Percentiles rank a stretch among this genome's conserved stretches.
Evolutionary conservation across 805 yeast species (phyloP).

Genomic region (Clavispora phyllophila): DNA sequence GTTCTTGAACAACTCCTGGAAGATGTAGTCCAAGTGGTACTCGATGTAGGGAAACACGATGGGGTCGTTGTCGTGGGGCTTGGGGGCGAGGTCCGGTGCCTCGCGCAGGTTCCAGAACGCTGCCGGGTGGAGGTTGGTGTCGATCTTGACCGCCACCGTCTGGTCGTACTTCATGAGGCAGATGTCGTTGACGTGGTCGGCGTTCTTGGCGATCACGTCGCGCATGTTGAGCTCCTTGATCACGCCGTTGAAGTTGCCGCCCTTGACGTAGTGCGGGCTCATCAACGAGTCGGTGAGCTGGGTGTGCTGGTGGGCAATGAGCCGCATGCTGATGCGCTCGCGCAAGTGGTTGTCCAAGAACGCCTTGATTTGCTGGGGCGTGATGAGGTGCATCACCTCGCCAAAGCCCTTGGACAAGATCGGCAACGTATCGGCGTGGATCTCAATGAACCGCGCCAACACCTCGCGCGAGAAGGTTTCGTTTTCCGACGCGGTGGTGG

Average conservation of each 20-base stretch:
- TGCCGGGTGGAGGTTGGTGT: constrained; percentile 30
- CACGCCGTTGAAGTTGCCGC: constrained; percentile 54
- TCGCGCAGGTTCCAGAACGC: constrained; percentile 25
- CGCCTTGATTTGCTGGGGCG: constrained; percentile 45
- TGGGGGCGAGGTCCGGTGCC: constrained; percentile 15
- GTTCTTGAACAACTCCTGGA: constrained; percentile 83
- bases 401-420: constrained; percentile 76
- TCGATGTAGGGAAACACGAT: constrained; percentile 78
- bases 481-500: constrained; percentile 50
- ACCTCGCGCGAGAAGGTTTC: constrained; percentile 43
- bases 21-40: constrained; percentile 79
- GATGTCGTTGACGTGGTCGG: constrained; percentile 76
- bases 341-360: constrained; percentile 73
- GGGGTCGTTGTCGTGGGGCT: constrained; percentile 37
- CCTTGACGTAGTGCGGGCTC: constrained; percentile 42
- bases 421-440: constrained; percentile 82
- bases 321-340: constrained; percentile 82
- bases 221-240: constrained; percentile 64
- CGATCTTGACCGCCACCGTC: constrained; percentile 55
- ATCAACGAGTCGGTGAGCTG: constrained; percentile 44
- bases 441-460: constrained; percentile 56
- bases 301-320: constrained; percentile 82
- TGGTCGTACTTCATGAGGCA: constrained; percentile 80
- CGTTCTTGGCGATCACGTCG: constrained; percentile 56
- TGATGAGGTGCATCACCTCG: constrained; percentile 50